These are phyloP conservation scores for Neonectria magnoliae DNA, from an alignment of 2,329 filamentous ascomycete genomes.

Conservation along the genomic window DNA sequence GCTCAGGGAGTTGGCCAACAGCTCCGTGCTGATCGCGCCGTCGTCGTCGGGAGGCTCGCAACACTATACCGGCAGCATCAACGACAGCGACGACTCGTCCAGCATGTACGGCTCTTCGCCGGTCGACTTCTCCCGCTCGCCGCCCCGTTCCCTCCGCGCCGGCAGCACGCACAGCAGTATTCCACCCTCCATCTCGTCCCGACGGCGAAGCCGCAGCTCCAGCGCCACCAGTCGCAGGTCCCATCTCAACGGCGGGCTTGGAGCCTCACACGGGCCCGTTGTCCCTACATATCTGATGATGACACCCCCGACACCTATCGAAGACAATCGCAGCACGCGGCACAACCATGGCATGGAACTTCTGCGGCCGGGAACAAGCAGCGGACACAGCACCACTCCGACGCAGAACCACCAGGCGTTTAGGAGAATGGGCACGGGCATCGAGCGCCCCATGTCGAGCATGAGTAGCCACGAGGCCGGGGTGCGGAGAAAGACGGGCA, in stretches of 20 bases:
- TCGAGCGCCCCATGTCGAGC: constrained; percentile 47
- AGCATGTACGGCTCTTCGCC: constrained; percentile 64
- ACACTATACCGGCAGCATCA: constrained; percentile 54
- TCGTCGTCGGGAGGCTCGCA: constrained; percentile 51
- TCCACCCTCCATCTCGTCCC: constrained; percentile 49
- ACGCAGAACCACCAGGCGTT: constrained; percentile 36
- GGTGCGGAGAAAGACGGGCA: constrained; percentile 44
- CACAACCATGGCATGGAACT: constrained; percentile 44
- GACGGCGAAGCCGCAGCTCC: constrained; percentile 62
- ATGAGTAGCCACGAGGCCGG: constrained; percentile 42
- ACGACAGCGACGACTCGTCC: constrained; percentile 67
- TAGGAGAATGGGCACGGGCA: constrained; percentile 36
- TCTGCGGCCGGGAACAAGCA: constrained; percentile 47
- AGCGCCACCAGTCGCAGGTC: constrained; percentile 61
- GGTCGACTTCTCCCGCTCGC: constrained; percentile 68
- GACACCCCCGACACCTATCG: constrained; percentile 58
- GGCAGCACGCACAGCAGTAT: constrained; percentile 60
- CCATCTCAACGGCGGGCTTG: constrained; percentile 47
- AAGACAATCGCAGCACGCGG: constrained; percentile 36
- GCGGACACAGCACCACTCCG: constrained; percentile 37
- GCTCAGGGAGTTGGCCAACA: constrained; percentile 85
- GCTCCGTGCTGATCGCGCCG: constrained; percentile 70
- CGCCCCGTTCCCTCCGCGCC: constrained; percentile 62
- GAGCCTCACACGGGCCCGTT: constrained; percentile 37
- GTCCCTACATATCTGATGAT: constrained; percentile 57